Base-by-base conservation (phyloP, 1,139 yeast species). In the Hemisphaericaspora subhashii region DNA sequence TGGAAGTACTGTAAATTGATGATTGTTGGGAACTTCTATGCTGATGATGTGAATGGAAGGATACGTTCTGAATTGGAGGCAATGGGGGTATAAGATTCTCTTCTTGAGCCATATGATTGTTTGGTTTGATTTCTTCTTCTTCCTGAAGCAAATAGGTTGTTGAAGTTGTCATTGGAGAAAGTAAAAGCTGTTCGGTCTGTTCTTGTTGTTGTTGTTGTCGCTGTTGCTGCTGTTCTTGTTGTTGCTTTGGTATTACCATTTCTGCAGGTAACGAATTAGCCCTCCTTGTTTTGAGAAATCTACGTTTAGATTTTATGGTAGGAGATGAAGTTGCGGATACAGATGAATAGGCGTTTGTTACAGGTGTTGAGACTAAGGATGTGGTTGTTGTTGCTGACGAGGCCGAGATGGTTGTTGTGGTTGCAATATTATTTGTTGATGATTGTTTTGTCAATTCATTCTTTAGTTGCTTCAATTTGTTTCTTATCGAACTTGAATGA, bases 31-130 rank as follows among this genome's bases (percentile, higher is more conserved):
- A 25, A 15, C 11, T 24, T 8, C 23, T 22, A 18, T 12, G 15
- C 10, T 13, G 11, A 9, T 31, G 34, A 7, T 18, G 34, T 10
- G 34, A 18, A 29, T 35, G 33, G 25, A 28, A 35, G 6, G 37
- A 35, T 15, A 29, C 15, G 13, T 29, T 21, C 8, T 23, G 32
- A 7, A 36, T 25, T 8, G 42, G 39, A 12, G 42, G 42, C 21
- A 39, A 32, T 11, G 42, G 42, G 8, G 42, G 42, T 15, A 39
- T 33, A 27, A 39, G 33, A 17, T 29, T 32, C 25, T 39, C 36
- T 31, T 36, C 34, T 20, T 36, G 27, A 12, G n/a, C 13, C 22
- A 20, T 20, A 22, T 22, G 22, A 13, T 4, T 32, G 30, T 7
- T 20, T 11, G 28, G 13, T 13, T 9, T 21, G 13, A 14, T 24